Base-by-base conservation (phyloP, 2,329 filamentous ascomycete genomes). In the Paramyrothecium roridum region DNA sequence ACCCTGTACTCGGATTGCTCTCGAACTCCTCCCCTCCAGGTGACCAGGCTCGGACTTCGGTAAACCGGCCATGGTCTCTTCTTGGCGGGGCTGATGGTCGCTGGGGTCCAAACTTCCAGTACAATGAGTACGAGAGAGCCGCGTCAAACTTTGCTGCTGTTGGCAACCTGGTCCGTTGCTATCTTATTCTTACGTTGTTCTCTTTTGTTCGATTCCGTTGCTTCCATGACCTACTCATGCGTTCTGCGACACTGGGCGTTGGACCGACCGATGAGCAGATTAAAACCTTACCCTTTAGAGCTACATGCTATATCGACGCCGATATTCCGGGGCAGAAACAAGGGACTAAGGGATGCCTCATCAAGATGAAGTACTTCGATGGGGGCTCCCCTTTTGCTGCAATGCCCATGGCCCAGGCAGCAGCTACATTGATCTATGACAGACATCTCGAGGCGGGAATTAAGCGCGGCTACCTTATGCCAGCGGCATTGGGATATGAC, bases 101-200 rank as follows among this genome's bases (percentile, higher is more conserved):
- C 51, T 58, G 56, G 56, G 54, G 56, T 3, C 54, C 54, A 11
- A 56, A 52, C 52, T 58, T 58, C 54, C 51, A 56, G 49, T 56
- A 58, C 45, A 56, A 58, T 19, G 56, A 58, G 45, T 56, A 58
- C 37, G 56, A 58, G 52, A 34, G 52, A 49, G 56, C 56, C 19
- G 47, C 53, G 46, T 58, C 56, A 3, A 56, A 58, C 52, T 20
- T 54, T 16, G 52, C 51, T 22, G 56, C 50, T 21, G 22, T 58
- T 43, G 6, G 7, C 40, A 56, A 56, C 45, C 34, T 56, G 16
- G 20, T 58, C 51, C 51, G 56, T 30, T 58, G 56, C 52, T 56
- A 54, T n/a, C 10, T 56, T 3, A 49, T 56, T n/a, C 51, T 58
- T n/a, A 49, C 48, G n/a, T 17, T 58, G 54, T 49, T 58, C 33